A percentile compares a stretch with the other conserved stretches of the same genome.
Conservation (phyloP, 176 grass and related monocot species). For the Rhipidocladum racemiflorum region DNA sequence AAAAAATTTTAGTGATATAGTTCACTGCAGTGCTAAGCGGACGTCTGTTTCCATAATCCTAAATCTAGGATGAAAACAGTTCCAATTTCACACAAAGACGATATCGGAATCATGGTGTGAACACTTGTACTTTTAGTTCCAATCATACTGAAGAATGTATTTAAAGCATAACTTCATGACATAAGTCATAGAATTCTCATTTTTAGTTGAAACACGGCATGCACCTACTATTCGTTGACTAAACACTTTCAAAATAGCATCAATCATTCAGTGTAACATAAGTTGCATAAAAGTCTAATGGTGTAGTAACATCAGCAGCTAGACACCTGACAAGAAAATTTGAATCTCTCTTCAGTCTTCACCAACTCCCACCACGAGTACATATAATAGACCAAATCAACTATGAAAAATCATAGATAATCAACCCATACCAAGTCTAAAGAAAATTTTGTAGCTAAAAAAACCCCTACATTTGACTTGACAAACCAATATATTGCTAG, state of each 20-base stretch:
- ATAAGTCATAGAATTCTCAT: background rate
- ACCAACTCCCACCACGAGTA: background rate
- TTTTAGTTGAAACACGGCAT: background rate
- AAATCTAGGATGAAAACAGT: background rate
- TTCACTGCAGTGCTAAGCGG: background rate
- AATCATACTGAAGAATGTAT: background rate
- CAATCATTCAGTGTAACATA: background rate
- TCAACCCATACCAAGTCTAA: background rate
- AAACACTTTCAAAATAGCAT: background rate
- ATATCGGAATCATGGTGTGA: background rate
- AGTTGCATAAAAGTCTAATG: background rate
- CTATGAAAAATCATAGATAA: background rate
- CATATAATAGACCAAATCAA: constrained; percentile 7
- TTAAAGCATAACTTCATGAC: background rate
- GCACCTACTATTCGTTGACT: background rate
- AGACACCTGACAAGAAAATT: background rate
- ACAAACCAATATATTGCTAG: background rate
- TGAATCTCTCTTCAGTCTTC: background rate
- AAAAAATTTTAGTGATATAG: background rate
- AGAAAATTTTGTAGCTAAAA: background rate
- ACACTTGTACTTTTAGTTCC: background rate
- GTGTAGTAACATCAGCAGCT: background rate
- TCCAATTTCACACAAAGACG: background rate
- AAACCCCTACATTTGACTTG: background rate
- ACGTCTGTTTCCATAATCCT: background rate